Evolutionary conservation across 2,329 filamentous ascomycete species (phyloP).

Genomic region (Penicillium sp.): DNA sequence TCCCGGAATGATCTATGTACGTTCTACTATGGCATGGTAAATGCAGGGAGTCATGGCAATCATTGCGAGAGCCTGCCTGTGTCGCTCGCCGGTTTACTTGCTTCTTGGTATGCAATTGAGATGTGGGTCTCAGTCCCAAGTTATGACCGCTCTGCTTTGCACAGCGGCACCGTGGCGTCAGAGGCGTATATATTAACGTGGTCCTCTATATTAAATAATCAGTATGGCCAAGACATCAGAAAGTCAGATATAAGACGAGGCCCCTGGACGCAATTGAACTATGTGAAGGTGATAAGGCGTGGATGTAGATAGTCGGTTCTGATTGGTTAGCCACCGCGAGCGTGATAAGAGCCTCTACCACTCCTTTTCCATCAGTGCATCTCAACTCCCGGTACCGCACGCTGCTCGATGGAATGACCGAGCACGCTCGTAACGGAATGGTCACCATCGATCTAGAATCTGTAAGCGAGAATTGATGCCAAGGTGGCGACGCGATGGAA

Average conservation of each 20-base stretch:
- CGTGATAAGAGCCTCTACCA: slow-evolving; percentile 15
- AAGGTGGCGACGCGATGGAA: neutral
- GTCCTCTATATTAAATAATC: neutral
- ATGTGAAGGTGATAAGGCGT: neutral
- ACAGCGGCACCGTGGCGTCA: slow-evolving; percentile 1
- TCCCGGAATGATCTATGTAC: neutral
- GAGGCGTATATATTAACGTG: neutral
- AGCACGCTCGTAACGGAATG: neutral
- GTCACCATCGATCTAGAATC: neutral
- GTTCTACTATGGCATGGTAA: neutral
- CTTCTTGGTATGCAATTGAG: neutral
- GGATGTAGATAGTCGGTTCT: slow-evolving; percentile 1
- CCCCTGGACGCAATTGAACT: neutral
- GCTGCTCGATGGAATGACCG: neutral
- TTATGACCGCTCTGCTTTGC: neutral
- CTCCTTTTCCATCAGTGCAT: neutral
- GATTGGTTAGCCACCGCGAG: slow-evolving; percentile 11
- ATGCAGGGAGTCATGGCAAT: slow-evolving; percentile 2
- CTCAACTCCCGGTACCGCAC: neutral
- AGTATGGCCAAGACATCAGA: neutral
- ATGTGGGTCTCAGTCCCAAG: neutral
- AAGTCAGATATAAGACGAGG: neutral
- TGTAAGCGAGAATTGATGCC: neutral
- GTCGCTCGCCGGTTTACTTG: neutral
- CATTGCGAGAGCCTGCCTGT: neutral